Conservation (phyloP, 306 rosid genomes). For the Citrullus colocynthis region DNA sequence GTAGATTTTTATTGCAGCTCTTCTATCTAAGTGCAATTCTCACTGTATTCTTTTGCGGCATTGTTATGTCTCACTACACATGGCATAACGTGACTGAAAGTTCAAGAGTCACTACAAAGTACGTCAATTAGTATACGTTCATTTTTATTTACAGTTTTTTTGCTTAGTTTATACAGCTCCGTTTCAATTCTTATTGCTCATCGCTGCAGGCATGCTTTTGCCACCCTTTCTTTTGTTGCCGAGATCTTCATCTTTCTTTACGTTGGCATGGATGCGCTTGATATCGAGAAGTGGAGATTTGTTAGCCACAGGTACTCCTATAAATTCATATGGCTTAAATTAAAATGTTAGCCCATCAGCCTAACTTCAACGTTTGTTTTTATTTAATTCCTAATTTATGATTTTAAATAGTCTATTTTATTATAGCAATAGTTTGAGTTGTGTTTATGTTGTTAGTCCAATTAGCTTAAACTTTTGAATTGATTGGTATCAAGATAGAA, state of each 20-base stretch:
- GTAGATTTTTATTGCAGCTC: slow-evolving; percentile 44
- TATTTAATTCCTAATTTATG: no score
- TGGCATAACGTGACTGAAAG: slow-evolving; percentile 97
- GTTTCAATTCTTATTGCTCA: slow-evolving; percentile 7
- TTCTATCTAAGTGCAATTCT: slow-evolving; percentile 84
- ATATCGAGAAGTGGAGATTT: slow-evolving; percentile 88
- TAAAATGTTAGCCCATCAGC: background rate
- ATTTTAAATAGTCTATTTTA: no score
- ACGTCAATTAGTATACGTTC: slow-evolving; percentile 14
- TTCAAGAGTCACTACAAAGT: slow-evolving; percentile 97
- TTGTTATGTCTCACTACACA: slow-evolving; percentile 99
- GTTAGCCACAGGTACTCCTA: slow-evolving; percentile 59
- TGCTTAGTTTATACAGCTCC: background rate
- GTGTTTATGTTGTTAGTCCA: no score
- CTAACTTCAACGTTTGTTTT: no score
- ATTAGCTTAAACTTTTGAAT: no score
- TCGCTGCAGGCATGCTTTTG: slow-evolving; percentile 77
- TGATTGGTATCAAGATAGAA: no score
- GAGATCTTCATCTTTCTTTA: slow-evolving; percentile 91
- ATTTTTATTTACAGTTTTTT: background rate
- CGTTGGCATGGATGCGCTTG: slow-evolving; percentile 97
- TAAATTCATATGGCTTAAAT: background rate
- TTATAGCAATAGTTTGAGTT: no score
- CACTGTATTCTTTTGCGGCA: slow-evolving; percentile 95
- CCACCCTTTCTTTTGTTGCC: slow-evolving; percentile 77